A percentile compares a stretch with the other conserved stretches of the same genome.
Evolutionary conservation across 2,329 filamentous ascomycete genomes (phyloP).

Genomic region (Metarhizium album): DNA sequence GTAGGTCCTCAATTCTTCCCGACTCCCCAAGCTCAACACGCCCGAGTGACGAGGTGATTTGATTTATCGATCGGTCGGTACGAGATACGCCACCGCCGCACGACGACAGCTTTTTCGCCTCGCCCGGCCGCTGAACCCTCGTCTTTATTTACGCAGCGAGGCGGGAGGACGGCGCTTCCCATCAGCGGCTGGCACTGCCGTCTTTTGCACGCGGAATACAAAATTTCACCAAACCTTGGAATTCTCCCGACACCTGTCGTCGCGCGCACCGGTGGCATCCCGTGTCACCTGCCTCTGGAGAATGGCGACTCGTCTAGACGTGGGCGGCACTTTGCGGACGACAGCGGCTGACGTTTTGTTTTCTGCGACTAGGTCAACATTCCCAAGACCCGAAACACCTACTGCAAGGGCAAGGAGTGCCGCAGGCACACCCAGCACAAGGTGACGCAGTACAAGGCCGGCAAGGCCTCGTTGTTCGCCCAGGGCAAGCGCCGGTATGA

Average conservation of each 20-base stretch:
- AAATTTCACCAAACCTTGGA: background rate
- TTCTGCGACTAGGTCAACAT: conserved; percentile 68
- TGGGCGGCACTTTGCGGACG: background rate
- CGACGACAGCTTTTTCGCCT: conserved; percentile 22
- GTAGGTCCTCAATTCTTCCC: conserved; percentile 22
- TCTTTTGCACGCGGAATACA: too few species aligned
- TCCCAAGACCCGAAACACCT: conserved; percentile 94
- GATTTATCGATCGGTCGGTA: conserved; percentile 2
- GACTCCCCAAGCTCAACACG: conserved; percentile 5
- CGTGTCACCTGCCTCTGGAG: background rate
- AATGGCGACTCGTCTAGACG: background rate
- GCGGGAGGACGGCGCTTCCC: too few species aligned
- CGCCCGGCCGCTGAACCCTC: conserved; percentile 2
- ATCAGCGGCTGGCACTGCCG: background rate
- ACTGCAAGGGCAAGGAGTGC: conserved; percentile 95
- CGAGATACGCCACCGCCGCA: conserved; percentile 16
- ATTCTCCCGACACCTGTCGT: background rate
- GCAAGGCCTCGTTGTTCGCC: conserved; percentile 90
- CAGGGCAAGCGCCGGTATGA: conserved; percentile 99
- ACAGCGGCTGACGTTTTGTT: conserved; percentile 3
- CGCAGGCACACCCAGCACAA: conserved; percentile 85
- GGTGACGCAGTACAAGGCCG: conserved; percentile 95
- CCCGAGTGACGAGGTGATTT: conserved; percentile 3
- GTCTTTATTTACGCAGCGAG: too few species aligned
- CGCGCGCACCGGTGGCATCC: background rate